Evolutionary conservation across 1,284 basidiomycete species (phyloP).

Genomic region (Hypsizygus ulmarius): DNA sequence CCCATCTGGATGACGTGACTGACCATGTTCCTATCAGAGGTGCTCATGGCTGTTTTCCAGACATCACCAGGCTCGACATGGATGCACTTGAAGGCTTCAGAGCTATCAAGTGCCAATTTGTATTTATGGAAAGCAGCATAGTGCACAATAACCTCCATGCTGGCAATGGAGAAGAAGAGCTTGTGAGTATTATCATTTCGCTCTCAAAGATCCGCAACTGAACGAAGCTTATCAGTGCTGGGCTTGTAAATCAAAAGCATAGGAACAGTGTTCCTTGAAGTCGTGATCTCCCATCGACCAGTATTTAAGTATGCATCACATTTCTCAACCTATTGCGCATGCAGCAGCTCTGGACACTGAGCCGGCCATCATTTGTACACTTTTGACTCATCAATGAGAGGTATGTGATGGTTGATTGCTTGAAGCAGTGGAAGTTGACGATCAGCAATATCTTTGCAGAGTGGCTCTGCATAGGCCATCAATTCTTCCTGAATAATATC

Average conservation of each 20-base stretch:
- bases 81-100: slow-evolving; percentile 38
- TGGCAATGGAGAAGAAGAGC: slow-evolving; percentile 18
- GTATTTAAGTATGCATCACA: slow-evolving; percentile 23
- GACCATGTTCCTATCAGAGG: slow-evolving; percentile 33
- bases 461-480: slow-evolving; percentile 17
- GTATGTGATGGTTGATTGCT: slow-evolving; percentile 32
- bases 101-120: no score
- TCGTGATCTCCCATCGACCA: slow-evolving; percentile 28
- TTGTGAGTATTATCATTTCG: slow-evolving; percentile 21
- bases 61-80: slow-evolving; percentile 30
- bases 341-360: slow-evolving; percentile 26
- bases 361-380: slow-evolving; percentile 27
- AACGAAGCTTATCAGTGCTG: slow-evolving; percentile 16
- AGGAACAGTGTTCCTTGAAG: slow-evolving; percentile 28
- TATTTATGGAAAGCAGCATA: slow-evolving; percentile 28
- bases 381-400: slow-evolving; percentile 28
- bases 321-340: slow-evolving; percentile 28
- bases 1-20: slow-evolving; percentile 30
- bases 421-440: slow-evolving; percentile 28
- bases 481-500: slow-evolving; percentile 20
- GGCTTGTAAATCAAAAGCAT: slow-evolving; percentile 26
- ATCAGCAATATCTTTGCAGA: slow-evolving; percentile 23
- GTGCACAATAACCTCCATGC: slow-evolving; percentile 20
- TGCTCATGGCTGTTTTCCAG: slow-evolving; percentile 20
- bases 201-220: slow-evolving; percentile 26